Base-by-base conservation (phyloP, 495 filamentous ascomycete species). In the Aspergillus bridgeri region DNA sequence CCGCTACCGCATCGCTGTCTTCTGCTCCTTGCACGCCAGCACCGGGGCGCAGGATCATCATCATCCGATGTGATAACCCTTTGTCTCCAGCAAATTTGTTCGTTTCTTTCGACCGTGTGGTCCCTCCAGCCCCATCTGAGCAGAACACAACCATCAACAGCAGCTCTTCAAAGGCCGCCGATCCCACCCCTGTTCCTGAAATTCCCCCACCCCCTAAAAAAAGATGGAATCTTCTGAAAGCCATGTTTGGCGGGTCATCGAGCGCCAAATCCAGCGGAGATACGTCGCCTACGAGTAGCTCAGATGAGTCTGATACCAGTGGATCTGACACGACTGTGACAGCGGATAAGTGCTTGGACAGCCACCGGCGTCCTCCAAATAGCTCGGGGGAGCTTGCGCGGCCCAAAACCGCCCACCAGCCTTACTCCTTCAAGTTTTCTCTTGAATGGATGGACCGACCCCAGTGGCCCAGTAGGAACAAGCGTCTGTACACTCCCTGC, bases 11-110 rank as follows among this genome's bases (percentile, higher is more conserved):
- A 3, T 71, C 85, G 4, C 74, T 81, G 13, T 92, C 91, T 5
- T 92, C 90, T 23, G 86, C 86, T 8, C 89, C 94, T 27, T 92
- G 88, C 49, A 87, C 87, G 60, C 94, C 94, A 4, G 92, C 92
- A 3, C 94, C 95, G n/a, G 87, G 89, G 43, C 89, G 94, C 49
- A 81, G 91, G 53, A 88, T 98, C 53, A 81, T 96, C 53, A 98
- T 98, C 64, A 90, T 97, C 52, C 85, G 92, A 54, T 94, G 89
- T 61, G 94, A 98, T 66, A 75, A 86, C 51, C 83, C 84, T 53
- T 67, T 81, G 25, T 82, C 86, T 29, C 80, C 81, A 18, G 71
- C 76, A 6, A 79, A 69, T 59, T 69, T 83, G 20, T 88, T 88
- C 50, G 77, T 87, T 18, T 84, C 86, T 0, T 88, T 89, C 60